Percentiles rank a stretch among this genome's conserved stretches.
Evolutionary conservation across 768 basidiomycete genomes (phyloP).

Genomic region (Cyathus striatus): DNA sequence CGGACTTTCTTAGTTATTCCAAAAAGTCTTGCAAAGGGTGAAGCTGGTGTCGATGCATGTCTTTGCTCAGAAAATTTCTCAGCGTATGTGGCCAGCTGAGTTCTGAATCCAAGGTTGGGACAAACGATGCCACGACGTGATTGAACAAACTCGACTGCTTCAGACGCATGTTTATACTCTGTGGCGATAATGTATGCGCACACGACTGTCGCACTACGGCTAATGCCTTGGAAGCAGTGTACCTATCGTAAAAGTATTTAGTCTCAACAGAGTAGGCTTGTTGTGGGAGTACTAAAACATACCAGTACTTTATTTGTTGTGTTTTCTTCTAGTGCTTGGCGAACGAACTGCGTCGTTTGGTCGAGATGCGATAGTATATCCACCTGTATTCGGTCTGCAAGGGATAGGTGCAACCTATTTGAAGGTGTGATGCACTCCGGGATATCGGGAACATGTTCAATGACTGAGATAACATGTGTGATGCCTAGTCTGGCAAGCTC

Average conservation of each 20-base stretch:
- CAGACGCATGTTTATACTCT: slow-evolving; percentile 42
- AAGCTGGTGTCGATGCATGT: too few relatives aligned
- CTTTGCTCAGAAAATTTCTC: too few relatives aligned
- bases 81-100: slow-evolving; percentile 45
- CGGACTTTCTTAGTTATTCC: too few relatives aligned
- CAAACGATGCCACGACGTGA: slow-evolving; percentile 53
- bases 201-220: slow-evolving; percentile 70
- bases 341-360: slow-evolving; percentile 30
- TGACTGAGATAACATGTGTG: slow-evolving; percentile 67
- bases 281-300: slow-evolving; percentile 7
- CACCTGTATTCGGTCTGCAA: slow-evolving; percentile 21
- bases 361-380: slow-evolving; percentile 30
- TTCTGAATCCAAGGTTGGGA: slow-evolving; percentile 65
- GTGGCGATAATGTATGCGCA: slow-evolving; percentile 65
- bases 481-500: slow-evolving; percentile 54
- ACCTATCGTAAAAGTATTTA: slow-evolving; percentile 37
- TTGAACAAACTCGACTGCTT: slow-evolving; percentile 53
- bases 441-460: slow-evolving; percentile 46
- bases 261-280: not conserved
- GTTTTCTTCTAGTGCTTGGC: slow-evolving; percentile 23
- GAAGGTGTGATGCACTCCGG: slow-evolving; percentile 38
- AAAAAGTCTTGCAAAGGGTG: too few relatives aligned
- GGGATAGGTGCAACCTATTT: slow-evolving; percentile 42
- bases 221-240: slow-evolving; percentile 74
- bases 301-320: slow-evolving; percentile 34